A percentile compares a stretch with the other conserved stretches of the same genome.
Conservation (phyloP, 768 basidiomycete genomes). For the Solioccasus polychromus region DNA sequence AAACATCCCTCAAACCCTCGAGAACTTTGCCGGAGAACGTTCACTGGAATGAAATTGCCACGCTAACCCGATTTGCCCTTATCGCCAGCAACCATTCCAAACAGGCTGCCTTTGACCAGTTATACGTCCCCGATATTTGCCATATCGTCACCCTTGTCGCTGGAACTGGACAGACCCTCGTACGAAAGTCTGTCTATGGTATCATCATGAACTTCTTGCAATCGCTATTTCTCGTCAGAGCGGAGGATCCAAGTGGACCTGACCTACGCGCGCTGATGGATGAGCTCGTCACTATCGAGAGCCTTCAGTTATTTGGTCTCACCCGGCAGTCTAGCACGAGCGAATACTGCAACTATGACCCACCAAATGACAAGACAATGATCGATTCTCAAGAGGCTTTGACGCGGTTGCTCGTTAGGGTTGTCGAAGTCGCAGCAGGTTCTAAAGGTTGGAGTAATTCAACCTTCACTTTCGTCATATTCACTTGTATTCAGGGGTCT, state of each 20-base stretch:
- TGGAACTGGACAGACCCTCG: slow-evolving; percentile 66
- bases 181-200: slow-evolving; percentile 81
- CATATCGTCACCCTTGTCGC: slow-evolving; percentile 79
- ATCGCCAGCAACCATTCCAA: slow-evolving; percentile 67
- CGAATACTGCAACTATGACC: slow-evolving; percentile 62
- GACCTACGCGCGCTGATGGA: slow-evolving; percentile 63
- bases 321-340: slow-evolving; percentile 57
- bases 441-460: slow-evolving; percentile 54
- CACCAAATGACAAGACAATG: slow-evolving; percentile 47
- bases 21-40: slow-evolving; percentile 65
- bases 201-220: slow-evolving; percentile 81
- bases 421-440: slow-evolving; percentile 63
- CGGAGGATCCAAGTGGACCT: slow-evolving; percentile 56
- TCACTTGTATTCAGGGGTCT: slow-evolving; percentile 47
- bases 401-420: slow-evolving; percentile 56
- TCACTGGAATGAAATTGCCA: slow-evolving; percentile 80
- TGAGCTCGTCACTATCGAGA: slow-evolving; percentile 53
- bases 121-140: slow-evolving; percentile 80
- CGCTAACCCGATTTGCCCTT: slow-evolving; percentile 71
- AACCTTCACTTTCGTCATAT: background rate
- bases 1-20: slow-evolving; percentile 63
- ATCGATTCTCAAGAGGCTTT: slow-evolving; percentile 70
- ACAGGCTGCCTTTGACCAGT: slow-evolving; percentile 61
- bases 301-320: slow-evolving; percentile 73
- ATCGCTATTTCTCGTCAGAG: slow-evolving; percentile 58